phyloP scores from a whole-genome alignment of 164 flowering plant species.

The Liriodendron chinense region DNA sequence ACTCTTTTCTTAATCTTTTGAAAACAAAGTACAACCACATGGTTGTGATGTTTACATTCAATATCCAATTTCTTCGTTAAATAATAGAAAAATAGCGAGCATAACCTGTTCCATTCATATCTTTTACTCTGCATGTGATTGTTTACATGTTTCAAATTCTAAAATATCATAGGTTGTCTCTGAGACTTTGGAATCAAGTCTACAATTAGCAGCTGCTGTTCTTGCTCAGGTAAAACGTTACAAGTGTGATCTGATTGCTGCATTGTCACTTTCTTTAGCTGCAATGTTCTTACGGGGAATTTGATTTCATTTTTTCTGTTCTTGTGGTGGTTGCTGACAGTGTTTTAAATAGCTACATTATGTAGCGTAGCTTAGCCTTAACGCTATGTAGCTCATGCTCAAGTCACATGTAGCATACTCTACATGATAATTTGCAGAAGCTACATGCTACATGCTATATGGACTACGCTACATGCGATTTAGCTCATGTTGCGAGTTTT shows the following conservation, averaged over 20 bases:
- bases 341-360: too few species aligned
- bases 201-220: slow-evolving; percentile 99
- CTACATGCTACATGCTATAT: too few species aligned
- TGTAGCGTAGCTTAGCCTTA: too few species aligned
- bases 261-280: background rate
- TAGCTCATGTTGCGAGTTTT: too few species aligned
- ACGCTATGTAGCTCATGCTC: too few species aligned
- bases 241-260: slow-evolving; percentile 5
- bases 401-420: too few species aligned
- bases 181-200: slow-evolving; percentile 97
- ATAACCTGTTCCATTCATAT: background rate
- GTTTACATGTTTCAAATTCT: background rate
- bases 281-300: background rate
- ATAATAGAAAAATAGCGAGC: background rate
- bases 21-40: background rate
- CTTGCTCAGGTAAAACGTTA: slow-evolving; percentile 79
- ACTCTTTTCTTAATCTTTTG: background rate
- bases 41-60: background rate
- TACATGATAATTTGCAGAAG: too few species aligned
- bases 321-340: too few species aligned
- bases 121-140: background rate
- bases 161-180: slow-evolving; percentile 79
- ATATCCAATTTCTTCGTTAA: background rate
- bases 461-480: too few species aligned
- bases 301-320: too few species aligned